Evolutionary conservation across 805 yeast genomes (phyloP), one percentile per base, ranked within the genome.

Genomic region (Cyberlindnera petersonii): DNA sequence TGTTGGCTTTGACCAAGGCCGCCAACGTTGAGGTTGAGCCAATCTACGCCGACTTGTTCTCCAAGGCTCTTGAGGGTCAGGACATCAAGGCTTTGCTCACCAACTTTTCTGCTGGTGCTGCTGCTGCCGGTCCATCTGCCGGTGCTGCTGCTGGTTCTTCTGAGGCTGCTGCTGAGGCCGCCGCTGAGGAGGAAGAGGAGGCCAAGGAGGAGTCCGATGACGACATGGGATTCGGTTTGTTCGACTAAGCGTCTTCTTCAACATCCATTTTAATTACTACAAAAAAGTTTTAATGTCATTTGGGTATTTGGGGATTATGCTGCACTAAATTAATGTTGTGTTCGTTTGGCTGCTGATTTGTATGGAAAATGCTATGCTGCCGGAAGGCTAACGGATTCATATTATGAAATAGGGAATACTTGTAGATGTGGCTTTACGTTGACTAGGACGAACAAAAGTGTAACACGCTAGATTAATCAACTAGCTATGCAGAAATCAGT

Each of bases 141-240:
- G 76, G 84, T 57, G 79, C 78, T 65, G 77, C 76, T 58, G 68
- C 78, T 44, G 82, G 72, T 50, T 75, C 70, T 50, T 78, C 75
- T 55, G 79, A 73, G 52, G 77, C 72, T 60, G 80, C 72, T 56
- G 80, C 69, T 59, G 84, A 69, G 47, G 84, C 72, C 43, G 86
- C 70, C 44, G 89, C 71, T 51, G 84, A 58, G 46, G 80, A 62
- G 48, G 80, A 61, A 50, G 80, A 61, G 53, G 81, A 60, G 42
- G 79, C 64, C 54, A 77, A 65, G 53, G 71, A 63, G 57, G 73
- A 72, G 63, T 74, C 77, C 49, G 83, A 78, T 64, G 88, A 79
- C 66, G 95, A 85, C 72, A 86, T 87, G 95, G 95, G 95, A 65
- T 80, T 83, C 86, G 91, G 89, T 72, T 80, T 86, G 69, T 86